Evolutionary conservation across 2,329 filamentous ascomycete species (phyloP).

Genomic region (Pezicula carpinea): DNA sequence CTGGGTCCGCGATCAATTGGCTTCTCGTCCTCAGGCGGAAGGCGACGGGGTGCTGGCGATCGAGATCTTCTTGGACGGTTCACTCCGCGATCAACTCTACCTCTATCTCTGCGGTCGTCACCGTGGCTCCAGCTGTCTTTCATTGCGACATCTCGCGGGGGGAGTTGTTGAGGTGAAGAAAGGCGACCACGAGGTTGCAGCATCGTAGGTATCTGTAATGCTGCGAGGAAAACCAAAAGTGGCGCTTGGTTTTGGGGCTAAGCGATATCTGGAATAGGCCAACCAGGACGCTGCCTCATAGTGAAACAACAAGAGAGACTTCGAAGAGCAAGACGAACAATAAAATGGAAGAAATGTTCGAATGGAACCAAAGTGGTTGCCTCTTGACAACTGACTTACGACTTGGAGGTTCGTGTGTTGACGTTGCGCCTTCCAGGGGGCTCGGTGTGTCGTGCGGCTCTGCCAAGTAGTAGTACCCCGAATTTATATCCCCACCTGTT

Average conservation of each 20-base stretch:
- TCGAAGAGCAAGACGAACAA: too few relatives aligned
- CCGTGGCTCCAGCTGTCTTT: constrained; percentile 37
- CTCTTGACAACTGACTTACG: too few relatives aligned
- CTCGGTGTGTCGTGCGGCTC: too few relatives aligned
- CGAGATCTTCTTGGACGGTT: constrained; percentile 30
- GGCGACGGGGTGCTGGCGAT: constrained; percentile 30
- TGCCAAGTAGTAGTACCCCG: too few relatives aligned
- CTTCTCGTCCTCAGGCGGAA: constrained; percentile 25
- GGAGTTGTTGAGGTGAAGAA: constrained; percentile 14
- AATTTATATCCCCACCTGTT: too few relatives aligned
- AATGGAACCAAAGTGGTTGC: too few relatives aligned
- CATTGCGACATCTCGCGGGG: constrained; percentile 35
- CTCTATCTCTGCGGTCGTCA: constrained; percentile 37
- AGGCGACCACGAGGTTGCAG: constrained; percentile 1
- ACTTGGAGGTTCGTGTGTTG: too few relatives aligned
- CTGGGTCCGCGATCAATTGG: constrained; percentile 24
- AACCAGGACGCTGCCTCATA: too few relatives aligned
- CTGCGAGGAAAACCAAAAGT: constrained; percentile 1
- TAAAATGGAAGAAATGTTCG: too few relatives aligned
- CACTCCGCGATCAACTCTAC: constrained; percentile 35
- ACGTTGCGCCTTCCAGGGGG: too few relatives aligned
- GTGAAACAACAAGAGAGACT: too few relatives aligned
- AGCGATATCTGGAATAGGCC: not conserved
- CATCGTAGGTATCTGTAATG: not conserved
- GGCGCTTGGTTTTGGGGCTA: constrained; percentile 1